phyloP scores from a whole-genome alignment of 2,329 filamentous ascomycete genomes.

The Emmonsia crescens region DNA sequence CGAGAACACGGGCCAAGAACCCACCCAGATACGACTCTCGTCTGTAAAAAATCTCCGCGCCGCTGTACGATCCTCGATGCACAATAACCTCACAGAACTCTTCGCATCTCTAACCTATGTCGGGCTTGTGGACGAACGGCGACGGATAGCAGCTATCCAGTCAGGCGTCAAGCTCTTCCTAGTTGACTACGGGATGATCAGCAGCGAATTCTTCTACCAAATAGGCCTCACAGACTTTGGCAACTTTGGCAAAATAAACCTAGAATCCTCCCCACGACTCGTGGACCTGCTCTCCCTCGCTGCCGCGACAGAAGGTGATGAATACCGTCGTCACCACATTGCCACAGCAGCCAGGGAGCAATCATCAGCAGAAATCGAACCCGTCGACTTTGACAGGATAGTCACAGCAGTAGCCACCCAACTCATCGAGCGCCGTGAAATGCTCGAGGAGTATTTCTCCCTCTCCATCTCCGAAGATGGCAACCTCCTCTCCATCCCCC shows the following conservation, averaged over 20 bases:
- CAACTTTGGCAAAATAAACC: conserved; percentile 78
- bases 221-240: conserved; percentile 88
- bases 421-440: conserved; percentile 64
- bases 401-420: conserved; percentile 38
- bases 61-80: conserved; percentile 68
- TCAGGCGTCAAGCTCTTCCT: conserved; percentile 85
- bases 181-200: conserved; percentile 80
- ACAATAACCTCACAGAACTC: conserved; percentile 75
- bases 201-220: conserved; percentile 91
- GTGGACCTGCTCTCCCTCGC: conserved; percentile 61
- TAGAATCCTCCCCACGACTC: conserved; percentile 64
- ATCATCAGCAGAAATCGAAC: conserved; percentile 47
- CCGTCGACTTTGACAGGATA: conserved; percentile 56
- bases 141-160: conserved; percentile 85
- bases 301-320: conserved; percentile 57
- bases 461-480: conserved; percentile 70
- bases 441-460: conserved; percentile 89
- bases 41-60: conserved; percentile 77
- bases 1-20: conserved; percentile 57
- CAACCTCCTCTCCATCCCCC: conserved; percentile 65
- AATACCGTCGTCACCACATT: conserved; percentile 11
- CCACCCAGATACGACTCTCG: conserved; percentile 60
- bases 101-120: conserved; percentile 87
- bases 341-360: not conserved
- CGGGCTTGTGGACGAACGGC: conserved; percentile 76